A percentile compares a stretch with the other conserved stretches of the same genome.
phyloP scores from a whole-genome alignment of 495 filamentous ascomycete species.

The Aspergillus steynii region DNA sequence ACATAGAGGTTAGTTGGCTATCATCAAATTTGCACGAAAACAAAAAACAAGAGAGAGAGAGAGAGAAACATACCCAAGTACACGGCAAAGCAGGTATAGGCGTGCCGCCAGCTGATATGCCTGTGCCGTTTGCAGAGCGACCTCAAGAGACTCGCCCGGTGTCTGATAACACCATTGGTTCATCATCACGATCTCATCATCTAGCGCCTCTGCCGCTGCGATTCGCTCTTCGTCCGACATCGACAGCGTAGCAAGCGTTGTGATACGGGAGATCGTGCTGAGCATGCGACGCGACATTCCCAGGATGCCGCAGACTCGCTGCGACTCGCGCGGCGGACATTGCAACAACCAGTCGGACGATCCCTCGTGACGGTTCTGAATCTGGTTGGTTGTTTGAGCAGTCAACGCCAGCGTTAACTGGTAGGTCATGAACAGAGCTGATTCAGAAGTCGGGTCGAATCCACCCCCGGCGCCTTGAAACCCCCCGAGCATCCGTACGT shows the following conservation, averaged over 20 bases:
- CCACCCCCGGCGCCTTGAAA: neutral
- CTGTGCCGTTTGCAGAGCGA: neutral
- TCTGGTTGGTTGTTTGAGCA: neutral
- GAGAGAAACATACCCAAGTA: neutral
- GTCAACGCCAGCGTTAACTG: neutral
- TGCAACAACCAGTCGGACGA: neutral
- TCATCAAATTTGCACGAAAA: too few species aligned
- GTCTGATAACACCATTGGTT: neutral
- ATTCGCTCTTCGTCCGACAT: neutral
- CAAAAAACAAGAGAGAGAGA: neutral
- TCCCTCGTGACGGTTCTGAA: neutral
- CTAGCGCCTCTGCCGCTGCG: neutral
- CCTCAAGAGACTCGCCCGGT: neutral
- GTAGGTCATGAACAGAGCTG: neutral
- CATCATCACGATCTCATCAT: neutral
- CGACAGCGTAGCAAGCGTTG: neutral
- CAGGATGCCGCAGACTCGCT: neutral
- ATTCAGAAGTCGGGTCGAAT: neutral
- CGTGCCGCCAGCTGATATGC: neutral
- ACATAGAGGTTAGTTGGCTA: neutral
- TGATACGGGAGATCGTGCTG: neutral
- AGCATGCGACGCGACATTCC: neutral
- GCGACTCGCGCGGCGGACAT: neutral
- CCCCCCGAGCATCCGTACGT: neutral
- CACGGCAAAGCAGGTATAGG: neutral